Evolutionary conservation across 345 rosid species (phyloP).

Genomic region (Citrus medica): DNA sequence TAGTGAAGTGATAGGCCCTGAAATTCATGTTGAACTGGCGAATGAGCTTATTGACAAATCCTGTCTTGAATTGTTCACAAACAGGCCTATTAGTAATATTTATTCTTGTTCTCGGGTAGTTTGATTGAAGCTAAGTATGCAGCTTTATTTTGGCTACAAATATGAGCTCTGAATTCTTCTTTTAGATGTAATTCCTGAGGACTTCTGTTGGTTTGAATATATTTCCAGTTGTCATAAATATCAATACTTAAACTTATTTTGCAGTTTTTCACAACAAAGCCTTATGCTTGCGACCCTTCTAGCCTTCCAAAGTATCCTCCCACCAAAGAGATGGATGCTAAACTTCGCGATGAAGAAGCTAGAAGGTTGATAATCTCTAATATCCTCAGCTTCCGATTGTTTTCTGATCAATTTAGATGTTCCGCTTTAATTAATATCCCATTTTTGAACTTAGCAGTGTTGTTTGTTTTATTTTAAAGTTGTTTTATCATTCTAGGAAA

Average conservation of each 20-base stretch:
- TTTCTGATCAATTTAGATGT: neutral
- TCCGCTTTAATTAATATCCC: neutral
- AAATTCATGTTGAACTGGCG: neutral
- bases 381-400: neutral
- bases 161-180: neutral
- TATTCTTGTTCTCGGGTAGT: neutral
- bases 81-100: neutral
- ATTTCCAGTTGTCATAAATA: neutral
- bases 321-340: slow-evolving; percentile 83
- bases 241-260: slow-evolving; percentile 20
- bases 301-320: slow-evolving; percentile 82
- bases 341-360: slow-evolving; percentile 76
- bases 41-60: neutral
- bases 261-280: slow-evolving; percentile 71
- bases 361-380: slow-evolving; percentile 50
- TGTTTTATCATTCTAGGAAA: neutral
- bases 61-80: neutral
- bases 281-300: slow-evolving; percentile 78
- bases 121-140: neutral
- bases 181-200: neutral
- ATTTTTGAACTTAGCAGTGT: neutral
- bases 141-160: neutral
- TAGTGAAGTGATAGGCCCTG: neutral
- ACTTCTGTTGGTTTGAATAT: neutral
- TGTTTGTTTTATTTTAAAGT: neutral